Percentiles rank a stretch among this genome's conserved stretches.
These are phyloP conservation scores for Aspergillus quadrilineatus DNA, from an alignment of 2,329 filamentous ascomycete genomes.

Conservation along the genomic window DNA sequence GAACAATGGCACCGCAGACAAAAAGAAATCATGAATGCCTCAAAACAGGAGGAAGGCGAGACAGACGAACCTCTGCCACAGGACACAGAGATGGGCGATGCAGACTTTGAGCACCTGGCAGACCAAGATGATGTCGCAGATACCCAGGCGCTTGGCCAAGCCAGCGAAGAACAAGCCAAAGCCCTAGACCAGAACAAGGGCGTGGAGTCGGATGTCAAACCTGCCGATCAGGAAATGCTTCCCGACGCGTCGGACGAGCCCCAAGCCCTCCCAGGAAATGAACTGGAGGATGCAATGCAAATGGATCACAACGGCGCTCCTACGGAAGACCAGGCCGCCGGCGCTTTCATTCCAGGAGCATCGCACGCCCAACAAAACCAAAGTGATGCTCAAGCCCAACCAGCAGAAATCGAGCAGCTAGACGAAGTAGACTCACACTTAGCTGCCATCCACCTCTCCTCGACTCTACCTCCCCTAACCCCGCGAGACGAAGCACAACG, in stretches of 20 bases:
- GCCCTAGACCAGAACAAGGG: constrained; percentile 87
- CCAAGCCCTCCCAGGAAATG: constrained; percentile 43
- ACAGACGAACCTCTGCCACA: constrained; percentile 52
- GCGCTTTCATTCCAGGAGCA: constrained; percentile 56
- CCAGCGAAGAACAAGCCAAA: constrained; percentile 80
- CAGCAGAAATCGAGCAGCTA: constrained; percentile 47
- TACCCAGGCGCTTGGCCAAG: constrained; percentile 85
- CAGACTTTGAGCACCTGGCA: constrained; percentile 91
- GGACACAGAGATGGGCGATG: constrained; percentile 70
- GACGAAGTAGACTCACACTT: constrained; percentile 57
- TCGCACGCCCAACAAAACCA: constrained; percentile 35
- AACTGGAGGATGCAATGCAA: constrained; percentile 50
- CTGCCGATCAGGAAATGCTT: constrained; percentile 57
- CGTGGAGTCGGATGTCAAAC: constrained; percentile 65
- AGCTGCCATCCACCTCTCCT: constrained; percentile 70
- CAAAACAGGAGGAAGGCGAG: constrained; percentile 52
- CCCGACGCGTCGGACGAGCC: constrained; percentile 51
- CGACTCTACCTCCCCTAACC: constrained; percentile 44
- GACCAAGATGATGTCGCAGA: constrained; percentile 81
- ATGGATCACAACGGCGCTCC: constrained; percentile 35
- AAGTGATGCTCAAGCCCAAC: constrained; percentile 32
- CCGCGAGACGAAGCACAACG: constrained; percentile 62
- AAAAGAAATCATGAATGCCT: constrained; percentile 69
- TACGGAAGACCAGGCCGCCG: constrained; percentile 41
- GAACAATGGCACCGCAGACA: constrained; percentile 92